Percentiles rank a stretch among this genome's conserved stretches.
Conservation (phyloP, 2,329 filamentous ascomycete species). For the Albifimbria verrucaria region DNA sequence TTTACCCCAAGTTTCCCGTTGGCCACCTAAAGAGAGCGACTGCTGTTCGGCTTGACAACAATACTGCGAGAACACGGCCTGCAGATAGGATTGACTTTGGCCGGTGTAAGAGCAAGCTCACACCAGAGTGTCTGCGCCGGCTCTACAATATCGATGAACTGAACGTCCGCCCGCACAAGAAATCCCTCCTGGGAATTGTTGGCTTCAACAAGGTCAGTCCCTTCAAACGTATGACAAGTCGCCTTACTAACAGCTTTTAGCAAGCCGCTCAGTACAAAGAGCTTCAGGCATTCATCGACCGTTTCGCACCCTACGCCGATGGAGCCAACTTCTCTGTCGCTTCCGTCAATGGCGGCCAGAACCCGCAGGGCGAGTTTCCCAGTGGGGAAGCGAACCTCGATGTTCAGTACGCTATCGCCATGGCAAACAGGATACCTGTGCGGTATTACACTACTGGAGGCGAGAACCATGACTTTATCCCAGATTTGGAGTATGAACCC, state of each 20-base stretch:
- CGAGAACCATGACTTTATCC: slow-evolving; percentile 22
- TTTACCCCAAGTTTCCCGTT: background rate
- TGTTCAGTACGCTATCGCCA: slow-evolving; percentile 30
- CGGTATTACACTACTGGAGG: slow-evolving; percentile 29
- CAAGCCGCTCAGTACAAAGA: slow-evolving; percentile 53
- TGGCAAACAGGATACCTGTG: slow-evolving; percentile 31
- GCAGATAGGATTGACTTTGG: slow-evolving; percentile 8
- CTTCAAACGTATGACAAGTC: background rate
- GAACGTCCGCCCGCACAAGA: slow-evolving; percentile 56
- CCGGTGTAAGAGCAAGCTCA: slow-evolving; percentile 35
- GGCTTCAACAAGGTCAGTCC: slow-evolving; percentile 37
- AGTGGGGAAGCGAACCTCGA: slow-evolving; percentile 35
- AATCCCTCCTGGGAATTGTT: slow-evolving; percentile 60
- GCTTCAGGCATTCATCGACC: slow-evolving; percentile 51
- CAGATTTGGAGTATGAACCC: slow-evolving; percentile 30
- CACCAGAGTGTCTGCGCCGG: slow-evolving; percentile 40
- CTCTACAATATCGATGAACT: slow-evolving; percentile 40
- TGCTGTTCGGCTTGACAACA: background rate
- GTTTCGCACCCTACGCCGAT: slow-evolving; percentile 48
- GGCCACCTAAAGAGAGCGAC: background rate
- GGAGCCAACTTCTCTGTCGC: slow-evolving; percentile 55
- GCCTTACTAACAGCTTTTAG: slow-evolving; percentile 16
- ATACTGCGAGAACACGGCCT: background rate
- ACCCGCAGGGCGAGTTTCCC: slow-evolving; percentile 37
- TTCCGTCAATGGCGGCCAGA: slow-evolving; percentile 54